Evolutionary conservation across 116 monocot genomes (phyloP), one percentile per base, ranked within the genome.

Genomic region (Thalassia testudinum): DNA sequence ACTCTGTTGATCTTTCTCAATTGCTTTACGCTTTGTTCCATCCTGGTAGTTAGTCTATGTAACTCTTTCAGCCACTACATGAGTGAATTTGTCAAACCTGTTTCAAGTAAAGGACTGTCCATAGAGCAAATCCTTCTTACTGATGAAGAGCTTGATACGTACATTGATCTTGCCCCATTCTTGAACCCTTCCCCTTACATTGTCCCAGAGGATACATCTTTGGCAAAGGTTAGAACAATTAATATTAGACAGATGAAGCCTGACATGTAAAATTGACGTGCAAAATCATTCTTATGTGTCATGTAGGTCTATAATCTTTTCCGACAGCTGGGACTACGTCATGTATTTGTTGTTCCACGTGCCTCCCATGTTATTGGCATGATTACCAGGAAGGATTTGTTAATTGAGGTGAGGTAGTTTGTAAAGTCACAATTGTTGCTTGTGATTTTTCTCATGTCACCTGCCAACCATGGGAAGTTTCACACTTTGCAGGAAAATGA

Each of bases 191-290:
- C 75, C 27, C 97, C 97, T 30, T 97, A 97, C 52, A 58, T 97
- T 57, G 97, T 97, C 27, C 97, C 97, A 17, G 97, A 89, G 66
- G 97, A 97, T 62, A 89, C 89, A 90, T 85, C 97, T 43, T 68
- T 97, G 70, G 79, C 97, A 37, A 97, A 97, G 90, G 95, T 95
- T 42, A 51, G 13, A 44, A 53, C 10, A 5, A 10, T 10, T 5
- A 5, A 10, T 10, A 34, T 34, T n/a, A 34, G 6, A 34, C 30
- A 34, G 30, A 3, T 34, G 10, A 34, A 10, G 10, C 30, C 30
- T 34, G 30, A 34, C 30, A 34, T 10, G 3, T 3, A 34, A n/a
- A n/a, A n/a, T n/a, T n/a, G n/a, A 34, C 10, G 10, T 34, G 30
- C 10, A 5, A 10, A 34, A 34, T 10, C 30, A 38, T 14, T 64